Conservation (phyloP, 495 filamentous ascomycete genomes). For the Tuber umbilicatum region DNA sequence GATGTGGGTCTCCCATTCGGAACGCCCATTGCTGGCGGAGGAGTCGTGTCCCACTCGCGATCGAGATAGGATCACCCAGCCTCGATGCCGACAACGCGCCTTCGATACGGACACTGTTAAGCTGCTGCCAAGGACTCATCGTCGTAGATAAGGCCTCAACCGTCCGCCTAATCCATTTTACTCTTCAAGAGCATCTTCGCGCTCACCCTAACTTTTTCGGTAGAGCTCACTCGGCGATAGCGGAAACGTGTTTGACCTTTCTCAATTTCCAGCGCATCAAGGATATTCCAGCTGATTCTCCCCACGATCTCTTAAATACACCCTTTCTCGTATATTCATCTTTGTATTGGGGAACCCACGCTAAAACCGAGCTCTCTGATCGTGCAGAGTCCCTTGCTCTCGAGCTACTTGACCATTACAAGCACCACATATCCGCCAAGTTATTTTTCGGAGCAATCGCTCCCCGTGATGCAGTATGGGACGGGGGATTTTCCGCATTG, state of each 20-base stretch:
- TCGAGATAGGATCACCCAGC: neutral
- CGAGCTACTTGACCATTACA: neutral
- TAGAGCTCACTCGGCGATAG: neutral
- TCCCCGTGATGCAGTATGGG: neutral
- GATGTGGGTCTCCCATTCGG: neutral
- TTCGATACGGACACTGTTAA: neutral
- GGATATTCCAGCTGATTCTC: neutral
- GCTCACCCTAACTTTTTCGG: neutral
- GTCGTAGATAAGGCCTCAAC: neutral
- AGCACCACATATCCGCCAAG: neutral
- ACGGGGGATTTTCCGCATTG: neutral
- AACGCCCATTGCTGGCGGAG: neutral
- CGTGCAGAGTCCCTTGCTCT: neutral
- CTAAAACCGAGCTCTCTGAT: neutral
- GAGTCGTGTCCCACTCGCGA: neutral
- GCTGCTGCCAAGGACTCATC: neutral
- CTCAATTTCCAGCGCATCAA: neutral
- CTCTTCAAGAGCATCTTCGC: neutral
- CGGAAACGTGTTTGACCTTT: neutral
- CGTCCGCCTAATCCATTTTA: neutral
- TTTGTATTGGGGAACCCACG: neutral
- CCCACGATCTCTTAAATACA: neutral
- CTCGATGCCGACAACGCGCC: neutral
- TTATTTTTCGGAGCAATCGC: neutral
- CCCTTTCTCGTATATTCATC: neutral